Percentiles rank a stretch among this genome's conserved stretches.
These are phyloP conservation scores for Ceriops decandra DNA, from an alignment of 345 rosid species.

Conservation along the genomic window DNA sequence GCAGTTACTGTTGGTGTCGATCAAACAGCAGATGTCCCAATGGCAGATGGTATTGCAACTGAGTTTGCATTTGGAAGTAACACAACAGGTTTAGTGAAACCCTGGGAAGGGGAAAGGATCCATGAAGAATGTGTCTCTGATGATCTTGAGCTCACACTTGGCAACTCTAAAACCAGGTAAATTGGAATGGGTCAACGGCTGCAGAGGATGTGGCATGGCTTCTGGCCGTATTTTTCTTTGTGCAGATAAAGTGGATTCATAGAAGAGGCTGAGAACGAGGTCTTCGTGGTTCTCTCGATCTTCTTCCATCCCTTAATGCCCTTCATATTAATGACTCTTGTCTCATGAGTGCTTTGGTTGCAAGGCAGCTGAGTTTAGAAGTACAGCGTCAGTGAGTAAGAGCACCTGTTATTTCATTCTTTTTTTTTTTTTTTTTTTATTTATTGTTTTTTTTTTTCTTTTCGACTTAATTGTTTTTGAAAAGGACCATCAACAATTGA, in stretches of 20 bases:
- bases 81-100: slow-evolving; percentile 61
- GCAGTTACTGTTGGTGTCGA: slow-evolving; percentile 56
- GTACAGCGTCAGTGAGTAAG: slow-evolving; percentile 44
- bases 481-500: slow-evolving; percentile 23
- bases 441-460: background rate
- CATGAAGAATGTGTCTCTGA: slow-evolving; percentile 81
- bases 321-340: slow-evolving; percentile 15
- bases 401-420: slow-evolving; percentile 13
- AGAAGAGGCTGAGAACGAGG: slow-evolving; percentile 13
- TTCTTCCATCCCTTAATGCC: slow-evolving; percentile 9
- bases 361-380: slow-evolving; percentile 27
- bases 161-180: slow-evolving; percentile 66
- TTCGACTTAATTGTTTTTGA: background rate
- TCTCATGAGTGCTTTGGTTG: slow-evolving; percentile 20
- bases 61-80: slow-evolving; percentile 81
- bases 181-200: background rate
- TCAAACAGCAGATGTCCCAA: slow-evolving; percentile 66
- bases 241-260: slow-evolving; percentile 24
- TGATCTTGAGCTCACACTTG: slow-evolving; percentile 91
- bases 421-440: background rate
- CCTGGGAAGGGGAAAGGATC: slow-evolving; percentile 93
- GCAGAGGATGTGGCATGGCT: too few relatives aligned
- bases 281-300: slow-evolving; percentile 7
- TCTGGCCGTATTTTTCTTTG: background rate
- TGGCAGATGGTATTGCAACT: slow-evolving; percentile 54